These are phyloP conservation scores for Favolaschia claudopus DNA, from an alignment of 768 basidiomycete genomes.

Conservation along the genomic window DNA sequence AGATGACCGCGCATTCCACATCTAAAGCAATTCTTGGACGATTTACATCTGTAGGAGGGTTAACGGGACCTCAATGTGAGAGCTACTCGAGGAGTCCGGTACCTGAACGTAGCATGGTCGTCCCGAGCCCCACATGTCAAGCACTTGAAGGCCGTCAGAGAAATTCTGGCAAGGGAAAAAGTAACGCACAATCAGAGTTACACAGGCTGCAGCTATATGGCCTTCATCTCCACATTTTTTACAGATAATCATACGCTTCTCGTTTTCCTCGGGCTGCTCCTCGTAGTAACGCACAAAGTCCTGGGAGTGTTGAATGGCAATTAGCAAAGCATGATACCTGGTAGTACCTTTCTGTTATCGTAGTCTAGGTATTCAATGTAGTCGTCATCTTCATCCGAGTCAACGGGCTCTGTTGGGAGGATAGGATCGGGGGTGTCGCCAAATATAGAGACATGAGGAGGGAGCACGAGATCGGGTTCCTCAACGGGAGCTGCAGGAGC, in stretches of 20 bases:
- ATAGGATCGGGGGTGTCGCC: slow-evolving; percentile 55
- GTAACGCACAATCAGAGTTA: slow-evolving; percentile 70
- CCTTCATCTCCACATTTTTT: slow-evolving; percentile 81
- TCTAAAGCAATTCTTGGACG: slow-evolving; percentile 78
- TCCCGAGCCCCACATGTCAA: slow-evolving; percentile 82
- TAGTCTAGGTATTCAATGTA: slow-evolving; percentile 84
- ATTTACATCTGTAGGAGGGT: no score
- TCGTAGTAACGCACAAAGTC: slow-evolving; percentile 74
- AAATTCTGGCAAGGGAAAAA: slow-evolving; percentile 4
- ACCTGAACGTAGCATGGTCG: slow-evolving; percentile 84
- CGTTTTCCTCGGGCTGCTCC: slow-evolving; percentile 46
- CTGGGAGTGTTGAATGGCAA: slow-evolving; percentile 37
- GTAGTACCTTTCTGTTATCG: slow-evolving; percentile 64
- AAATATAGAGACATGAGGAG: slow-evolving; percentile 73
- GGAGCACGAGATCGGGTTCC: slow-evolving; percentile 57
- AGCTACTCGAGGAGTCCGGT: no score
- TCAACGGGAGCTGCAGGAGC: slow-evolving; percentile 11
- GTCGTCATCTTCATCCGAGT: slow-evolving; percentile 64
- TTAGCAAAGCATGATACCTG: neutral
- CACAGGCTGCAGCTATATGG: slow-evolving; percentile 73
- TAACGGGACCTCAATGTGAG: no score
- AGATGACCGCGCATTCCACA: slow-evolving; percentile 90
- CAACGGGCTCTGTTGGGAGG: slow-evolving; percentile 45
- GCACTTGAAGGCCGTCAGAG: slow-evolving; percentile 55
- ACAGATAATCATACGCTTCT: slow-evolving; percentile 64